Evolutionary conservation across 23 red algal species (phyloP), one percentile per base, ranked within the genome.

Genomic region (Agarophyton chilense): DNA sequence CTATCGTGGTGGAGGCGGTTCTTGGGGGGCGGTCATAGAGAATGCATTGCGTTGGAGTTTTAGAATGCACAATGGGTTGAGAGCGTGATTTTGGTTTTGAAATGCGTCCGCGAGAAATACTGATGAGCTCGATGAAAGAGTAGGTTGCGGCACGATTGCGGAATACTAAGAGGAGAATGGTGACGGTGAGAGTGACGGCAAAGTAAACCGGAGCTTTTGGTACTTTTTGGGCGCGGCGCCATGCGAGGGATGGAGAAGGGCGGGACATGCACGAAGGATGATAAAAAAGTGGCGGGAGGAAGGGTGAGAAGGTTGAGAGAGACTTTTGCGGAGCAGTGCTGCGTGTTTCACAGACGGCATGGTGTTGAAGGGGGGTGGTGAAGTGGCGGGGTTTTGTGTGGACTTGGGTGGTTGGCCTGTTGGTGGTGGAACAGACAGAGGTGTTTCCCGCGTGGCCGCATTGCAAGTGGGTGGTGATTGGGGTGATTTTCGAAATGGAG

Each of bases 11-110:
- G 55, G 52, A 64, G 9, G 63, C 85, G 21, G 85, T 89, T 12
- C 85, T 52, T 3, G 85, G 85, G n/a, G 85, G 85, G 5, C 72
- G n/a, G 54, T 89, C 85, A 32, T 89, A 89, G 10, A 89, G 16
- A 40, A 89, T 34, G 68, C 85, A 89, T 33, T 31, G 85, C 17
- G 38, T 60, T 41, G 82, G 24, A 9, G 41, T 24, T 14, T 7
- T 25, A 9, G 0, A 2, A 14, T 35, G 21, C 31, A 10, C 16
- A 3, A 33, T 29, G 60, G 29, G 60, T 33, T 18, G 26, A 31
- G 6, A 18, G 31, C 25, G 60, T 29, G 32, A 1, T 24, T 10
- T 4, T 18, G 60, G 60, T 12, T 12, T 1, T 13, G 60, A 33
- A 14, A 36, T 65, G 21, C 31, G 60, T 7, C 25, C 21, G 31